Conservation (phyloP, 257 asterid genomes). For the Lavandula angustifolia region DNA sequence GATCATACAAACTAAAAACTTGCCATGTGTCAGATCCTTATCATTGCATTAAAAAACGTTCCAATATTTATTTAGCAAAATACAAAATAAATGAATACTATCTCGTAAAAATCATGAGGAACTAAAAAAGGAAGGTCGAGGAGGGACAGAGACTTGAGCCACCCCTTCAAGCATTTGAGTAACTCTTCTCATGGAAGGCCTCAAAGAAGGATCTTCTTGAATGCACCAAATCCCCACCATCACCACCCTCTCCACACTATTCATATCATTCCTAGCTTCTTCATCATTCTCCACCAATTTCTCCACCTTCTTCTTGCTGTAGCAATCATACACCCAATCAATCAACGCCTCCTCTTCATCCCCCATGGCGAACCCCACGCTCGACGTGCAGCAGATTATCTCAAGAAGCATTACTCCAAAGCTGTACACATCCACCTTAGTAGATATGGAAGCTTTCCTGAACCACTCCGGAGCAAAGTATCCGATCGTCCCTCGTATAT, state of each 20-base stretch:
- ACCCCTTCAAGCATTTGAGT: conserved; percentile 62
- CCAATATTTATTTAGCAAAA: too few relatives aligned
- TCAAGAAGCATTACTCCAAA: conserved; percentile 53
- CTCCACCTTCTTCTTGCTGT: conserved; percentile 21
- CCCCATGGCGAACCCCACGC: conserved; percentile 30
- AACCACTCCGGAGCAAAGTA: conserved; percentile 46
- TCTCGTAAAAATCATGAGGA: not conserved
- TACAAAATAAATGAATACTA: too few relatives aligned
- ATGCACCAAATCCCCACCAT: conserved; percentile 66
- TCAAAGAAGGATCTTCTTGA: conserved; percentile 50
- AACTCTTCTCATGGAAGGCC: conserved; percentile 58
- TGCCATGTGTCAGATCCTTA: too few relatives aligned
- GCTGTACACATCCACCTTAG: conserved; percentile 53
- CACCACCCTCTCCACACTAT: conserved; percentile 40
- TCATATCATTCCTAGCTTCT: conserved; percentile 39
- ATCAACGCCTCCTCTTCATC: conserved; percentile 32
- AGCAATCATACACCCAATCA: conserved; percentile 50
- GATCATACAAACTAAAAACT: too few relatives aligned
- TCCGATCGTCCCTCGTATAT: conserved; percentile 42
- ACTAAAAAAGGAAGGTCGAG: conserved; percentile 31
- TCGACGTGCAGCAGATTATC: conserved; percentile 40
- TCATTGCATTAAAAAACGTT: too few relatives aligned
- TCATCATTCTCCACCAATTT: conserved; percentile 47
- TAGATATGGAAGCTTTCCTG: conserved; percentile 38
- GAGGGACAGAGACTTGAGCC: conserved; percentile 46